Base-by-base conservation (phyloP, 768 basidiomycete species). In the Mycena metata region DNA sequence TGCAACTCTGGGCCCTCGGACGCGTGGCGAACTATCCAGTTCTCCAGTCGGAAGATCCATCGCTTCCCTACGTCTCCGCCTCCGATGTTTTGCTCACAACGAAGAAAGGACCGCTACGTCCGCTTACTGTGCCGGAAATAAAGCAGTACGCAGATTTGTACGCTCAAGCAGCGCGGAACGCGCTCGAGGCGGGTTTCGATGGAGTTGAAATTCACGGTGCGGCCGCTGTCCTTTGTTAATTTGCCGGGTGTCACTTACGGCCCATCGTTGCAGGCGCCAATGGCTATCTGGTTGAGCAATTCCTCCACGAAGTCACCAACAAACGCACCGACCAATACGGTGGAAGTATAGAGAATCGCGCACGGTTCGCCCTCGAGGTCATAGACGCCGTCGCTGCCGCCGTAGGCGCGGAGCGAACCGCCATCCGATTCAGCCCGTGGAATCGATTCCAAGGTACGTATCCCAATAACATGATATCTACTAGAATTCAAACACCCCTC, bases 281-380 rank as follows among this genome's bases (percentile, higher is more conserved):
- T 30, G 30, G 30, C 30, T 30, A 30, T 30, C 30, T 30, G 30
- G 6, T 30, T 30, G 30, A 30, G 6, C 30, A 30, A 30, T 30
- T 30, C 30, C 30, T 30, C 6, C 30, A 30, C 0, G 70, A 79
- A 33, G 59, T 72, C 3, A 73, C 75, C 19, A 88, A 88, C 75
- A 74, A 79, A 17, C 80, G 86, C 17, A 84, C 41, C 0, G 59
- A 67, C 81, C 19, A 64, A 70, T 24, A 70, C 63, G 66, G 59
- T 4, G 66, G 66, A 9, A 36, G 42, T 19, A 71, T 85, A 52
- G 81, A 85, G 74, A 84, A 84, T 65, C 78, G 88, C 15, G 74
- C 79, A 2, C 77, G 83, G 11, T 88, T 89, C 73, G 56, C 76
- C 0, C 76, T 84, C 19, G 83, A 85, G 67, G 77, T 86, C 26